Evolutionary conservation across 2,329 filamentous ascomycete genomes (phyloP).

Genomic region (Scedosporium dehoogii): DNA sequence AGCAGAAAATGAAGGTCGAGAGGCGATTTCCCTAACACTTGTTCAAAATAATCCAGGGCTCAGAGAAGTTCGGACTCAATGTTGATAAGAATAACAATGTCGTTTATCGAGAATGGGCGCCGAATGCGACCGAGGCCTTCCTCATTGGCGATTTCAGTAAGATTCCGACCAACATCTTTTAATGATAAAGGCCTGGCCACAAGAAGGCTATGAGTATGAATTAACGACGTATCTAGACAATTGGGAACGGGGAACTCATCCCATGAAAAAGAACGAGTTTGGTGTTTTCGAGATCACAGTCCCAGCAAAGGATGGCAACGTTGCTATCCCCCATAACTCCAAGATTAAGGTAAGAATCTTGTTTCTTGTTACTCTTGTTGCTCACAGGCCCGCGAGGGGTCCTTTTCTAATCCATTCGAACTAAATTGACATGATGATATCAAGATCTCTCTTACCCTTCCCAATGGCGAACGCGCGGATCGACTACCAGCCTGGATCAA

Average conservation of each 20-base stretch:
- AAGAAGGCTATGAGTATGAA: not conserved
- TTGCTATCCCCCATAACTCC: conserved; percentile 82
- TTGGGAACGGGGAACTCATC: conserved; percentile 75
- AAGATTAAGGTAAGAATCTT: conserved; percentile 71
- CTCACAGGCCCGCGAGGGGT: not conserved
- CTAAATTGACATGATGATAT: not conserved
- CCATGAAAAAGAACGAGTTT: conserved; percentile 77
- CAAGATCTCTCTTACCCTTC: conserved; percentile 75
- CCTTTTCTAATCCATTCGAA: not conserved
- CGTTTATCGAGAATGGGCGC: conserved; percentile 90
- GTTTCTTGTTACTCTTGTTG: not conserved
- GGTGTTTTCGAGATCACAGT: conserved; percentile 81
- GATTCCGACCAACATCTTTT: conserved; percentile 17
- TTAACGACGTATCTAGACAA: conserved; percentile 44
- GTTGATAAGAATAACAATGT: conserved; percentile 76
- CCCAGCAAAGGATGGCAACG: conserved; percentile 60
- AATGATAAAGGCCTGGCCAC: too few species aligned
- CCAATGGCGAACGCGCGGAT: conserved; percentile 72
- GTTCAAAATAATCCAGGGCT: conserved; percentile 47
- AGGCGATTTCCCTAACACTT: not conserved
- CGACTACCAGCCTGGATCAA: conserved; percentile 94
- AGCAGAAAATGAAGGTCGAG: not conserved
- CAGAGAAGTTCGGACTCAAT: conserved; percentile 78
- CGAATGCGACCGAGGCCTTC: conserved; percentile 74
- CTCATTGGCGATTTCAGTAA: conserved; percentile 91